Percentiles rank a stretch among this genome's conserved stretches.
Conservation (phyloP, 495 filamentous ascomycete species). For the Lindgomyces ingoldianus region DNA sequence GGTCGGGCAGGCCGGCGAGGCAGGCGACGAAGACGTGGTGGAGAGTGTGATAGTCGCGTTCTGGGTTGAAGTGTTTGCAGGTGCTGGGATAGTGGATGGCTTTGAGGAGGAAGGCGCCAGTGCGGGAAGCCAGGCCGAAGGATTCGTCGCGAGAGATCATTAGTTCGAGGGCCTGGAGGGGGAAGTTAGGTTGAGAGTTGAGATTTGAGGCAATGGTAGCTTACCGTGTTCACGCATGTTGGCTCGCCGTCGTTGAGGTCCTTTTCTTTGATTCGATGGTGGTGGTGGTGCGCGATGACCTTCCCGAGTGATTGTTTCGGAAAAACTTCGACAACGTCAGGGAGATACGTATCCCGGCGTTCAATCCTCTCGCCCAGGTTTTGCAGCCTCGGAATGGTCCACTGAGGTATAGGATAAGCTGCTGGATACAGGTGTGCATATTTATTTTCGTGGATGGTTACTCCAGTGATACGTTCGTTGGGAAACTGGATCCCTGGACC, state of each 20-base stretch:
- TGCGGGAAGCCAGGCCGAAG: slow-evolving; percentile 1
- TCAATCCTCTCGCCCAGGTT: not conserved
- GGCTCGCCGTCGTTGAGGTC: slow-evolving; percentile 10
- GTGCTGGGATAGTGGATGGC: slow-evolving; percentile 14
- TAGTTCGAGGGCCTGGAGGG: slow-evolving; percentile 14
- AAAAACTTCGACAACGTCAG: slow-evolving; percentile 18
- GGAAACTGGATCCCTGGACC: not conserved
- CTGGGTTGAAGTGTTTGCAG: slow-evolving; percentile 17
- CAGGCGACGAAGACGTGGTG: slow-evolving; percentile 30
- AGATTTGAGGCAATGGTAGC: not conserved
- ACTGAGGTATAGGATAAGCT: slow-evolving; percentile 20
- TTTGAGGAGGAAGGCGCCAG: slow-evolving; percentile 32
- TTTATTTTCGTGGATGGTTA: not conserved
- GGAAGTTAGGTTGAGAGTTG: not conserved
- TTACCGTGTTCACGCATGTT: slow-evolving; percentile 32
- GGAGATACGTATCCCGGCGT: slow-evolving; percentile 17
- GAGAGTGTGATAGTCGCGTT: slow-evolving; percentile 1
- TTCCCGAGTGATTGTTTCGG: slow-evolving; percentile 9
- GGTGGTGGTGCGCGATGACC: slow-evolving; percentile 19
- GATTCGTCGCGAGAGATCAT: slow-evolving; percentile 18
- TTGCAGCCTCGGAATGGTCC: not conserved
- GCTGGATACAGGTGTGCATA: slow-evolving; percentile 6
- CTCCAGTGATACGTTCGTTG: not conserved
- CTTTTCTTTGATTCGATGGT: slow-evolving; percentile 11
- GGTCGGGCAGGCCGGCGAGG: slow-evolving; percentile 17